Evolutionary conservation across 345 rosid genomes (phyloP).

Genomic region (Raphanus sativus): DNA sequence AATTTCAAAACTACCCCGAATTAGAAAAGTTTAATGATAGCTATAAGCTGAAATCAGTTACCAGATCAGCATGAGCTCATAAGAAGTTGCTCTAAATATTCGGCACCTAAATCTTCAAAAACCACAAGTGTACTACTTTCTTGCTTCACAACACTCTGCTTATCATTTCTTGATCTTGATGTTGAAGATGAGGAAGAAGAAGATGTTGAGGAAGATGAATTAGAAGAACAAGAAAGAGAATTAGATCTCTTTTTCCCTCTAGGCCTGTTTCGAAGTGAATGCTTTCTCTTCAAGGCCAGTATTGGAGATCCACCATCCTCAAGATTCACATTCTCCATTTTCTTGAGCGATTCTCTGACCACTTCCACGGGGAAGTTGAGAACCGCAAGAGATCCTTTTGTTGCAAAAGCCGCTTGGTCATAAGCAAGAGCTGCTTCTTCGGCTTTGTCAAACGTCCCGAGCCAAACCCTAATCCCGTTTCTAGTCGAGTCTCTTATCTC

Average conservation of each 20-base stretch:
- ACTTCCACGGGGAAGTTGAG: slow-evolving; percentile 63
- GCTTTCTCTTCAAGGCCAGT: slow-evolving; percentile 56
- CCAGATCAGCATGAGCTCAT: slow-evolving; percentile 49
- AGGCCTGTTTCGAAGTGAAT: slow-evolving; percentile 51
- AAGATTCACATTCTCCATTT: slow-evolving; percentile 46
- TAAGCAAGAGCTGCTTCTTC: slow-evolving; percentile 79
- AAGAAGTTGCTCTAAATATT: slow-evolving; percentile 64
- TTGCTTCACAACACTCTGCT: slow-evolving; percentile 32
- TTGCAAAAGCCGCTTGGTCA: slow-evolving; percentile 69
- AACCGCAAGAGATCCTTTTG: slow-evolving; percentile 55
- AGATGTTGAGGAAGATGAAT: not conserved
- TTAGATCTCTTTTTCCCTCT: slow-evolving; percentile 33
- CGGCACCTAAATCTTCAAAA: slow-evolving; percentile 70
- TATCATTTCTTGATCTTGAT: slow-evolving; percentile 27
- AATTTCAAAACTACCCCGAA: slow-evolving; percentile 21
- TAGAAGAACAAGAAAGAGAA: slow-evolving; percentile 1
- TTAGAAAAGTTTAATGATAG: not conserved
- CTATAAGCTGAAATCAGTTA: not conserved
- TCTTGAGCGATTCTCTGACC: slow-evolving; percentile 54
- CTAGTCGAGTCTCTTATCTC: slow-evolving; percentile 73
- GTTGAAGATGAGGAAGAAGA: slow-evolving; percentile 13
- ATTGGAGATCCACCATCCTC: slow-evolving; percentile 67
- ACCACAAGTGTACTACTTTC: slow-evolving; percentile 47
- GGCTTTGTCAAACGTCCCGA: slow-evolving; percentile 68
- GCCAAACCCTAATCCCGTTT: slow-evolving; percentile 71